Evolutionary conservation across 129 eudicot species (phyloP), one percentile per base, ranked within the genome.

Genomic region (Flaveria robusta): DNA sequence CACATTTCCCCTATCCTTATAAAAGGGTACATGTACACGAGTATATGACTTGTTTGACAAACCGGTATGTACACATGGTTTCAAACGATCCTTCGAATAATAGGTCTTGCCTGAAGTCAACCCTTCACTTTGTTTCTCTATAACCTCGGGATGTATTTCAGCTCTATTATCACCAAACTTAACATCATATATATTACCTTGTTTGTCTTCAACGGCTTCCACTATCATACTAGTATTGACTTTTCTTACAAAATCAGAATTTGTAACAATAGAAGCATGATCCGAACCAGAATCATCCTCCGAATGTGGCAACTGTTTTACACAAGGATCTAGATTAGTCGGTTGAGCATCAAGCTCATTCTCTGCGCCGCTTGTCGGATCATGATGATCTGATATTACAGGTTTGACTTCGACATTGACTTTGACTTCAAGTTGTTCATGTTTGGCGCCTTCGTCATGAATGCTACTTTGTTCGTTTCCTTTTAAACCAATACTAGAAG

Each of bases 281-380:
- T 83, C 89, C n/a, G 74, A 77, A 77, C 64, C 65, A 45, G 87
- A 87, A 55, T 87, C 85, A 66, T 74, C 77, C 63, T 81, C 92
- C 9, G 74, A 75, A 43, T 79, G 86, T 29, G 86, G 84, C 54
- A 68, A 72, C 70, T 78, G 85, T 70, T 67, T 77, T 27, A 64
- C 22, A 39, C 26, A 26, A 47, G 84, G 74, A 43, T 72, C 84
- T 58, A 39, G 81, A 59, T 71, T 80, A n/a, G 82, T 71, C 69
- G 76, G 59, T 71, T 85, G 88, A 74, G 88, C 91, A 70, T 70
- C 69, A 70, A 72, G 74, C 43, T 87, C 87, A 80, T 96, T 88
- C 81, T 86, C 92, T 55, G 85, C 84, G 77, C 96, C 90, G 66
- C 98, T 94, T 77, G 87, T 97, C 74, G 82, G 97, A 63, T 93